Base-by-base conservation (phyloP, 371 early-diverging fungal genomes). In the Mucor sp. region DNA sequence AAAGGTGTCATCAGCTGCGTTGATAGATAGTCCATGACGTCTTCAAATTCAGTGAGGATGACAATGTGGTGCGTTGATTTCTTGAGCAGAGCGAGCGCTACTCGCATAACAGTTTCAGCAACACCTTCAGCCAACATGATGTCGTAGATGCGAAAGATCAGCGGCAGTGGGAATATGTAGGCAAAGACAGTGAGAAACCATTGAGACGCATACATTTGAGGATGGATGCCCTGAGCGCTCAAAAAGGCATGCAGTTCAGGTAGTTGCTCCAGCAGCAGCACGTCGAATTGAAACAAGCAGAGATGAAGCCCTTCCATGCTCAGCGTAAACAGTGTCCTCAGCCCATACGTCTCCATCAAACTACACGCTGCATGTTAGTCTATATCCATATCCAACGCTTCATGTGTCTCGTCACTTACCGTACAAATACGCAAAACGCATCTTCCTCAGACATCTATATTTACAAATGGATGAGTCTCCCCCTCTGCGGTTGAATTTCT, bases 101-200 rank as follows among this genome's bases (percentile, higher is more conserved):
- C 87, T 6, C 94, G 89, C 85, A 97, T 91, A 65, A 96, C 92
- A 23, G 94, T 87, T 69, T 92, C 94, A 2, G 91, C 86, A 11
- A 90, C 87, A 33, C 97, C 96, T 76, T 96, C 95, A 0, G 90
- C 89, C 72, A 95, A 91, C 21, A 94, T 78, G 19, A 96, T 89
- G 74, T 95, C 95, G 68, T 92, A 87, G 27, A 94, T 91, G 27
- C 95, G 87, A 65, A 88, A 80, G 11, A 95, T 93, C 43, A 93
- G 71, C 14, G 81, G 76, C 60, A 94, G 81, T 21, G 95, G 94
- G 70, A 93, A 92, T 11, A 89, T 86, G 79, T 94, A 94, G 0
- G 95, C 93, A 81, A 96, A 96, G 41, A 94, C 65, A 3, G 95
- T 95, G 84, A 96, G 82, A 77, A 95, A 93, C 98, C 97, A 95